Evolutionary conservation across 108 stramenopile species (phyloP), one percentile per base, ranked within the genome.

Genomic region (Nannochloropsis granulata): DNA sequence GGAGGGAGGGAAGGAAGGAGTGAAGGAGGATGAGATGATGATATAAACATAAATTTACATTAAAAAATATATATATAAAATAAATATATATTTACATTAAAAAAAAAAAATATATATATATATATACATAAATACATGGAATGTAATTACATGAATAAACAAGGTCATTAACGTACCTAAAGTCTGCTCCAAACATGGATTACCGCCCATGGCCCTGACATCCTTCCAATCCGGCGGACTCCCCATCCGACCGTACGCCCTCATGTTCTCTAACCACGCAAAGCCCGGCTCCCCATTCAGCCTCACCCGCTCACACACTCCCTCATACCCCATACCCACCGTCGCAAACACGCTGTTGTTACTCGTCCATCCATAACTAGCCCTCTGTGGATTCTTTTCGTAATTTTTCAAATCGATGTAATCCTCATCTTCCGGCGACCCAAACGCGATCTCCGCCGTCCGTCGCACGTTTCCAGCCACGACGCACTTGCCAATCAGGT

Each of bases 181-280:
- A 24, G 91, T 92, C 88, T 92, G 91, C 86, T 92, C 91, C 11
- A 92, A 86, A 81, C 91, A 92, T 12, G 91, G 91, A 88, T 92
- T 92, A 79, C 91, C 91, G n/a, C 91, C 91, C 87, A 79, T 44
- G 24, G 91, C 91, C 44, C 85, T 46, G 26, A 26, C 56, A 84
- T 92, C 91, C 78, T 80, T 85, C 87, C 90, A 21, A 85, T 91
- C 85, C 19, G 82, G 83, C 12, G 56, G 44, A 45, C 85, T 85
- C 12, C 85, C 88, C 90, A 91, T 91, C 43, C 91, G 87, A 2
- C 90, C 90, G 81, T 83, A 92, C 13, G 12, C 12, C 24, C 86
- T 85, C 91, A 92, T 92, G 88, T 92, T 92, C 44, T 92, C 88
- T 46, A 92, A 81, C 91, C 91, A 92, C 1, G 91, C 91, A 44